A percentile compares a stretch with the other conserved stretches of the same genome.
These are phyloP conservation scores for Spiraea crenata DNA, from an alignment of 331 rosid species.

Conservation along the genomic window DNA sequence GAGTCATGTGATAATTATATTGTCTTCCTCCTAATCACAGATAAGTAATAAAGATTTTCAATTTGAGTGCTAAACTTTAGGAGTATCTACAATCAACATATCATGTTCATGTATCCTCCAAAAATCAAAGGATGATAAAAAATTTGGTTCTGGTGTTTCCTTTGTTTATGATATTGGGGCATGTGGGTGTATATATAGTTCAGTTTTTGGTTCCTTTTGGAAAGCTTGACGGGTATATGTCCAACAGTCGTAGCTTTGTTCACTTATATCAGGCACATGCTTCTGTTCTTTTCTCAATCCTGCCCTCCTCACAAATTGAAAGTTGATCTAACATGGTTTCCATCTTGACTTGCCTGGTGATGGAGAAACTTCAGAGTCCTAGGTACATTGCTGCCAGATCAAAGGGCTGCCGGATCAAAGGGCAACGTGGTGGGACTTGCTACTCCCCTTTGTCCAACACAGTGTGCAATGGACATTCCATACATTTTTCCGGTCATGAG, in stretches of 20 bases:
- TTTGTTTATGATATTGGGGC: neutral
- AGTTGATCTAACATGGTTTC: neutral
- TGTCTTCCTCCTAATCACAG: neutral
- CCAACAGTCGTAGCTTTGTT: neutral
- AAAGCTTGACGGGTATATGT: neutral
- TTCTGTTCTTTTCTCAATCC: neutral
- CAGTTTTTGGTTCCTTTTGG: constrained; percentile 3
- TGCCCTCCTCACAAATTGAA: constrained; percentile 3
- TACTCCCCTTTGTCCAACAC: neutral
- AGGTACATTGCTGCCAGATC: no score
- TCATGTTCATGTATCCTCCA: neutral
- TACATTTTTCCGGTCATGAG: constrained; percentile 2
- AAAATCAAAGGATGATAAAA: neutral
- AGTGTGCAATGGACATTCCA: neutral
- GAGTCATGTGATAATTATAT: neutral
- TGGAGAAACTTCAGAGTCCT: neutral
- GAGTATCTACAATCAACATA: no score
- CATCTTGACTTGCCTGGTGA: constrained; percentile 1
- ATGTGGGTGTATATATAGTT: constrained; percentile 3
- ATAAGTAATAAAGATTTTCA: neutral
- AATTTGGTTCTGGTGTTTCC: neutral
- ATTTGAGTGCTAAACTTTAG: neutral
- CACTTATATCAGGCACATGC: neutral
- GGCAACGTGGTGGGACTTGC: neutral
- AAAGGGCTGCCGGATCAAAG: neutral